Base-by-base conservation (phyloP, 2,329 filamentous ascomycete species). In the Paraphaeosphaeria sporulosa region DNA sequence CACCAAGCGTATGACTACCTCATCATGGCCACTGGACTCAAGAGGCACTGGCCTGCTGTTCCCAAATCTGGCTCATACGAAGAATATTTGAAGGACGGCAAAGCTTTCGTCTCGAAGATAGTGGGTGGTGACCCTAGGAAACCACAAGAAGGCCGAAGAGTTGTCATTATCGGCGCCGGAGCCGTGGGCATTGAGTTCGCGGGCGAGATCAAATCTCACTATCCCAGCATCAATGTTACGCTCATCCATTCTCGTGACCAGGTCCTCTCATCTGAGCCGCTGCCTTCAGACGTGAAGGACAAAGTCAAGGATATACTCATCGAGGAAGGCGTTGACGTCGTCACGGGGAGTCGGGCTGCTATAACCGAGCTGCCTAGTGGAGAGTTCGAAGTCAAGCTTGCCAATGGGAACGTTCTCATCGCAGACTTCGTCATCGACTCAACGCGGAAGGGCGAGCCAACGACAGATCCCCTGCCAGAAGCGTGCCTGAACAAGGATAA, bases 141-240 rank as follows among this genome's bases (percentile, higher is more conserved):
- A 21, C 60, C 60, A 40, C 67, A 71, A 25, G 64, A 70, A 25
- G 71, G 71, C 8, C 62, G 75, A 42, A 87, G 86, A 0, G 85
- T 93, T 1, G 85, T 91, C 0, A 83, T 94, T 23, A 87, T 94
- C n/a, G 91, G 91, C 19, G 91, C 91, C 64, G 87, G 90, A 52
- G 92, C 91, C 7, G 91, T 94, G 1, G 92, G 92, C 9, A 88
- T 94, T 57, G 91, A 94, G 74, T 93, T 94, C 84, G 90, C 92
- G 0, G 87, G 90, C 1, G 91, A 95, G 78, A 81, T 94, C 56
- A 94, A 93, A 77, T 75, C 86, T 48, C 80, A 88, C 25, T 84
- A 89, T 62, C 90, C 92, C 0, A 70, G 84, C 12, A 80, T 87
- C 56, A 84, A 85, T 43, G 88, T 94, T n/a, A 91, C 87, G 0